Evolutionary conservation across 352 stramenopile species (phyloP).

Genomic region (Elongisporangium prolatum): DNA sequence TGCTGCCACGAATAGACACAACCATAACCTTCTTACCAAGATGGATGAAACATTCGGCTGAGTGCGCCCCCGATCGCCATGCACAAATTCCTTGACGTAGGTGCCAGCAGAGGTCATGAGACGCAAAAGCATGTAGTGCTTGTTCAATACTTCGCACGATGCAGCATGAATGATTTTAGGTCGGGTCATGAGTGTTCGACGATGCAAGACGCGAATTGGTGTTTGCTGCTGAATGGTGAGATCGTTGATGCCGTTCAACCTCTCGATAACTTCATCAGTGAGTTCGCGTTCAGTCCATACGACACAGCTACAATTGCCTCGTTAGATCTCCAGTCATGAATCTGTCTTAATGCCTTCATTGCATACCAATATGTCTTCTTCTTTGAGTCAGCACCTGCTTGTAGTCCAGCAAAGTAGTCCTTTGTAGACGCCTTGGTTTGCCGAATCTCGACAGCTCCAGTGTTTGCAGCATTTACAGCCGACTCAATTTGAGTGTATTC

Average conservation of each 20-base stretch:
- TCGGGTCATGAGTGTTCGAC: slow-evolving; percentile 91
- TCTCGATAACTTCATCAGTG: slow-evolving; percentile 50
- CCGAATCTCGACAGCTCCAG: slow-evolving; percentile 79
- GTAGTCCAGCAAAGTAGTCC: slow-evolving; percentile 74
- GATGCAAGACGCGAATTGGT: slow-evolving; percentile 97
- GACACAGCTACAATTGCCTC: slow-evolving; percentile 43
- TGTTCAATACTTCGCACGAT: slow-evolving; percentile 89
- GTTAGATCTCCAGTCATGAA: slow-evolving; percentile 1
- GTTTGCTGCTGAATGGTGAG: slow-evolving; percentile 94
- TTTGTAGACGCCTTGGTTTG: slow-evolving; percentile 70
- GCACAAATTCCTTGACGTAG: slow-evolving; percentile 99
- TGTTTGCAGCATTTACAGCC: slow-evolving; percentile 64
- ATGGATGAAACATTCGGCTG: slow-evolving; percentile 91
- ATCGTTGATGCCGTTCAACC: slow-evolving; percentile 76
- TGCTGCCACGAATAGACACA: not conserved
- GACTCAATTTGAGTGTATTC: slow-evolving; percentile 53
- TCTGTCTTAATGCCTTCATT: not conserved
- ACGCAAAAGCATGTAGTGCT: slow-evolving; percentile 95
- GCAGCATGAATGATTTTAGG: slow-evolving; percentile 88
- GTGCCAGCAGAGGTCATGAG: slow-evolving; percentile 95
- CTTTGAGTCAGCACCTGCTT: slow-evolving; percentile 82
- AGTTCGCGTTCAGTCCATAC: slow-evolving; percentile 67
- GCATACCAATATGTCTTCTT: slow-evolving; percentile 85
- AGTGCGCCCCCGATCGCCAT: slow-evolving; percentile 98
- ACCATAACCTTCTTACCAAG: slow-evolving; percentile 40